Base-by-base conservation (phyloP, 1,284 basidiomycete genomes). In the Tremellales sp. region DNA sequence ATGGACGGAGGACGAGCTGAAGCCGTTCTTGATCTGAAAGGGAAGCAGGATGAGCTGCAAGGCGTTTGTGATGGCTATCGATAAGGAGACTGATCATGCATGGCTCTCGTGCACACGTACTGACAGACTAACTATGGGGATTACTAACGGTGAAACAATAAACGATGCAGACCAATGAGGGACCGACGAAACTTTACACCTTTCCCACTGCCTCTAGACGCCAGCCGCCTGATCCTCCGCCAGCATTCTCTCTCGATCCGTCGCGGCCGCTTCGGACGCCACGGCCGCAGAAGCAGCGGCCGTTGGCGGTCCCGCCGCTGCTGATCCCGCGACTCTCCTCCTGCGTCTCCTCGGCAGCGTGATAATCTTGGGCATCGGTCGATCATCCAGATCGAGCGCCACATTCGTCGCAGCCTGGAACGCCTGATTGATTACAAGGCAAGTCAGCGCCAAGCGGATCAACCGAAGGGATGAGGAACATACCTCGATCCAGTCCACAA, bases 401-500 rank as follows among this genome's bases (percentile, higher is more conserved):
- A 97, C 84, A 69, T 95, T 95, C n/a, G 88, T 85, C 1, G 89
- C 87, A 32, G 92, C 86, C 75, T 97, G 93, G 47, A 97, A 78
- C 12, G 84, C 85, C 85, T 87, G 57, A 16, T n/a, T n/a, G 39
- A n/a, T 25, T 25, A 12, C 33, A 7, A 16, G 39, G 25, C 28
- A 36, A 13, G 12, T 28, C 12, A 16, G 4, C 31, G 24, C 36
- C 47, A 47, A 41, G 47, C 43, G 33, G 19, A 27, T 3, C 51
- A 40, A 49, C 40, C 41, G 29, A 31, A 31, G 10, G 10, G 29
- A 14, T 2, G 14, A 12, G 13, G 36, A 27, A 67, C 76, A 43
- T 58, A 87, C 92, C 83, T 98, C 94, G 60, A 98, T 94, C 90
- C 93, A 94, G 57, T 88, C 83, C 36, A 98, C 88, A 8, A 95